Conservation (phyloP, 2,329 filamentous ascomycete species). For the Diaporthe sp. region DNA sequence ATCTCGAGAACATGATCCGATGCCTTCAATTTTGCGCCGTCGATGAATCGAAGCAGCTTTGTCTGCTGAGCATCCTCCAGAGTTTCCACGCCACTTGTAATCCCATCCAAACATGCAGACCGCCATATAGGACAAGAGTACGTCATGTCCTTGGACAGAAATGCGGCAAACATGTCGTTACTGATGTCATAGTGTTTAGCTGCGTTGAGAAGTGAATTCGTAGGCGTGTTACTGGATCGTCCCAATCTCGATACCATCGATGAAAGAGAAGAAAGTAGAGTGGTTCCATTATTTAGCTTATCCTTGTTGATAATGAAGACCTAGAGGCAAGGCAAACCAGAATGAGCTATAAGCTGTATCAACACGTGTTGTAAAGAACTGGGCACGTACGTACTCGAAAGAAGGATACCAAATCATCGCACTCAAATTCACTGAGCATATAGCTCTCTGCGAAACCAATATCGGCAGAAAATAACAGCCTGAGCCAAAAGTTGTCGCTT, state of each 20-base stretch:
- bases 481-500: fast-evolving
- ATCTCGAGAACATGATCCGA: not conserved
- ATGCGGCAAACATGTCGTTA: not conserved
- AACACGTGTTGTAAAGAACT: too few species aligned
- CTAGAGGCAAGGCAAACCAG: too few species aligned
- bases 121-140: not conserved
- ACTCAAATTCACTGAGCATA: too few species aligned
- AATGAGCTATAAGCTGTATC: too few species aligned
- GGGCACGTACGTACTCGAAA: too few species aligned
- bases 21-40: not conserved
- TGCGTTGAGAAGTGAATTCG: not conserved
- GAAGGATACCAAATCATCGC: too few species aligned
- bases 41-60: not conserved
- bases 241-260: not conserved
- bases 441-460: too few species aligned
- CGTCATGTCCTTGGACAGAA: not conserved
- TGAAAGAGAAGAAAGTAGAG: too few species aligned
- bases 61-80: not conserved
- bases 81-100: not conserved
- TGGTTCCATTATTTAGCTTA: too few species aligned
- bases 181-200: not conserved
- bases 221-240: not conserved
- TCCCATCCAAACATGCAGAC: not conserved
- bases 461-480: too few species aligned
- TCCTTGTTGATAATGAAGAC: too few species aligned